Percentiles rank a stretch among this genome's conserved stretches.
phyloP scores from a whole-genome alignment of 306 rosid species.

The Coriaria nepalensis region DNA sequence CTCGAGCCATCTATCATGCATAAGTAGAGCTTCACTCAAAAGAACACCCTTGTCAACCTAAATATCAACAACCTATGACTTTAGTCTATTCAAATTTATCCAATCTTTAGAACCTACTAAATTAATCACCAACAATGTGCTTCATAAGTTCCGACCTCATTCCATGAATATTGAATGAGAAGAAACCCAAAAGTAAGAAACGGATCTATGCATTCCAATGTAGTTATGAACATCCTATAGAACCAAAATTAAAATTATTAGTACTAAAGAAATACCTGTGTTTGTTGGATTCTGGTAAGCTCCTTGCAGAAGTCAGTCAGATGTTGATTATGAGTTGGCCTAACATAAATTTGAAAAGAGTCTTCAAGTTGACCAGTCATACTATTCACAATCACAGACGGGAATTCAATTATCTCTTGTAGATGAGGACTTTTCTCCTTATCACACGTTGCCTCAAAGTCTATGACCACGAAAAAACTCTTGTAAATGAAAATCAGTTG shows the following conservation, averaged over 20 bases:
- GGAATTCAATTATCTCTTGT: slow-evolving; percentile 91
- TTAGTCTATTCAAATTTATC: too few species aligned
- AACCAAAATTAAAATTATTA: not conserved
- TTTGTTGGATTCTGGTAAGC: slow-evolving; percentile 88
- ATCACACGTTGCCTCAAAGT: slow-evolving; percentile 93
- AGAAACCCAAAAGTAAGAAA: too few species aligned
- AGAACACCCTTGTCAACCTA: slow-evolving; percentile 92
- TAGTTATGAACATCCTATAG: too few species aligned
- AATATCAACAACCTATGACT: slow-evolving; percentile 7
- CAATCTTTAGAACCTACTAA: too few species aligned
- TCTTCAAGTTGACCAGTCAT: slow-evolving; percentile 86
- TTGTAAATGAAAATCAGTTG: slow-evolving; percentile 49
- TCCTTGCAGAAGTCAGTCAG: slow-evolving; percentile 87
- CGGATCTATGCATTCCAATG: too few species aligned
- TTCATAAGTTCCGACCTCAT: too few species aligned
- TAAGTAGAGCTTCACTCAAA: slow-evolving; percentile 72
- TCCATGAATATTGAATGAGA: too few species aligned
- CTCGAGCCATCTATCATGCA: slow-evolving; percentile 97
- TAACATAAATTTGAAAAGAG: slow-evolving; percentile 81
- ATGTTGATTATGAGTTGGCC: slow-evolving; percentile 72
- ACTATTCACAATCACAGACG: slow-evolving; percentile 88
- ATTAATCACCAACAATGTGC: too few species aligned
- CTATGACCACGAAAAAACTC: slow-evolving; percentile 95
- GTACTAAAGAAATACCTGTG: slow-evolving; percentile 49
- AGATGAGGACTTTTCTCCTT: slow-evolving; percentile 80